These are phyloP conservation scores for Catharanthus roseus DNA, from an alignment of 257 asterid species.

Conservation along the genomic window DNA sequence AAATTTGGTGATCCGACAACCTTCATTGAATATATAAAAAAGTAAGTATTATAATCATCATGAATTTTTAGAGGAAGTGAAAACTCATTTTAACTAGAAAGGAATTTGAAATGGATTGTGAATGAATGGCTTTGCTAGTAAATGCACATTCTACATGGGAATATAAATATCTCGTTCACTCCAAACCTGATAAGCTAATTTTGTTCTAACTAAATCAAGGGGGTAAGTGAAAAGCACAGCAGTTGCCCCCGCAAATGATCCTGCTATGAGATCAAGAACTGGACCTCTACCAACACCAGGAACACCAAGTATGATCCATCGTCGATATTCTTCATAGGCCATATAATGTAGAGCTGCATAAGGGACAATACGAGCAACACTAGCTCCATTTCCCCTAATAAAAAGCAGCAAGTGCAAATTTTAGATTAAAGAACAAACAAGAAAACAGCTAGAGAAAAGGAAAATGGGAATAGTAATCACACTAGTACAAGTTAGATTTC, in stretches of 20 bases:
- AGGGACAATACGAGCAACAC: conserved; percentile 91
- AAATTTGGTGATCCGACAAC: conserved; percentile 55
- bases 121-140: background rate
- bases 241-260: conserved; percentile 96
- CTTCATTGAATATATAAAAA: conserved; percentile 32
- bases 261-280: conserved; percentile 82
- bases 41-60: conserved; percentile 20
- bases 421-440: background rate
- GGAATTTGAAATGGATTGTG: conserved; percentile 3
- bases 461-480: background rate
- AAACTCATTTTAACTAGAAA: conserved; percentile 9
- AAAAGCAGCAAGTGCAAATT: conserved; percentile 3
- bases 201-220: conserved; percentile 90
- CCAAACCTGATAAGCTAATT: conserved; percentile 83
- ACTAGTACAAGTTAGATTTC: conserved; percentile 1
- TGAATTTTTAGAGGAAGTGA: conserved; percentile 11
- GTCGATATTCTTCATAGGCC: conserved; percentile 90
- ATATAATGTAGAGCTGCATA: conserved; percentile 94
- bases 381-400: conserved; percentile 93
- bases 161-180: background rate
- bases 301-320: conserved; percentile 67
- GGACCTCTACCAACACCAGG: conserved; percentile 75
- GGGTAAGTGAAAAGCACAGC: conserved; percentile 95
- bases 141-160: background rate
- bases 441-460: background rate